A percentile compares a stretch with the other conserved stretches of the same genome.
Evolutionary conservation across 2,329 filamentous ascomycete species (phyloP).

Genomic region (Ophiocordyceps camponoti-rufipedis): DNA sequence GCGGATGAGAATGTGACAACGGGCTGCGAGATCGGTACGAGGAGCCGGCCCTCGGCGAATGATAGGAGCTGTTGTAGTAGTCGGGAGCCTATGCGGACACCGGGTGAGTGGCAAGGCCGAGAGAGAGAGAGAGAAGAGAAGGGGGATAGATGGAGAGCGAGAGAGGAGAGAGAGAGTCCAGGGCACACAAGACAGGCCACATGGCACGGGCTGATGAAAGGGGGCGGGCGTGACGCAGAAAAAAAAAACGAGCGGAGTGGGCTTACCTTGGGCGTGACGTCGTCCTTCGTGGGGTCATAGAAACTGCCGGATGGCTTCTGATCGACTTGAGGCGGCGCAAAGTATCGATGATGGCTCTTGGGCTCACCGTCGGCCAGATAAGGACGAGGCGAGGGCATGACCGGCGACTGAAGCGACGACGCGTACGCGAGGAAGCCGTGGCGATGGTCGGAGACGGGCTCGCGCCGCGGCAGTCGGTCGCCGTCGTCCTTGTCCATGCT

Average conservation of each 20-base stretch:
- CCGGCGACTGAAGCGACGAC: background rate
- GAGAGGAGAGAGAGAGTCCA: background rate
- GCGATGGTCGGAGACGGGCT: slow-evolving; percentile 9
- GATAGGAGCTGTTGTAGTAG: slow-evolving; percentile 31
- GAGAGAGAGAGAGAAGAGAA: background rate
- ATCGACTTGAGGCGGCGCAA: slow-evolving; percentile 11
- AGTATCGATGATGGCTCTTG: slow-evolving; percentile 9
- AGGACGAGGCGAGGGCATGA: background rate
- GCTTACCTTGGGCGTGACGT: slow-evolving; percentile 26
- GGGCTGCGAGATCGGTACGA: slow-evolving; percentile 30
- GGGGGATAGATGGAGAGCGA: background rate
- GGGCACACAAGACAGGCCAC: background rate
- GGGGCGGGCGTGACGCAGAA: background rate
- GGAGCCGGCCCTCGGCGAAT: slow-evolving; percentile 25
- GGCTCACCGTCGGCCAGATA: background rate
- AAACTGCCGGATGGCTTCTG: slow-evolving; percentile 25
- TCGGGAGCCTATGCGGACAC: background rate
- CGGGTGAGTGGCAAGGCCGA: background rate
- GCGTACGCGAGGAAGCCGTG: slow-evolving; percentile 16
- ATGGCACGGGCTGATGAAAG: background rate
- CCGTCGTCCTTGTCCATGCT: background rate
- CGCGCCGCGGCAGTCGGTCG: slow-evolving; percentile 19
- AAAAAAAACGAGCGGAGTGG: slow-evolving; percentile 10
- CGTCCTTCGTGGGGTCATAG: slow-evolving; percentile 36
- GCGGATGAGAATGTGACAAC: slow-evolving; percentile 28